Base-by-base conservation (phyloP, 169 alveolate species). In the Plasmodium malariae region DNA sequence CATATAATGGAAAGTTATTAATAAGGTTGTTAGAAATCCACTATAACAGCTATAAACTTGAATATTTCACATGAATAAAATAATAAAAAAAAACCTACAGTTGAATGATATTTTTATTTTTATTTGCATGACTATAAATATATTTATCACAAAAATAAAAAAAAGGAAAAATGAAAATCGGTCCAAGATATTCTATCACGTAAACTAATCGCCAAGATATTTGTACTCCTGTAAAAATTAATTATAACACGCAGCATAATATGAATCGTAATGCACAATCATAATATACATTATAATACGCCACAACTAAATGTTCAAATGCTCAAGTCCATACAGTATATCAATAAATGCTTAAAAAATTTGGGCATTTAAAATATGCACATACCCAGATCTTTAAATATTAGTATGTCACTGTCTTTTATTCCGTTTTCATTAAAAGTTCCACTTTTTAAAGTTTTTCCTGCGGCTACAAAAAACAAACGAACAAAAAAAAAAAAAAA, bases 121-220 rank as follows among this genome's bases (percentile, higher is more conserved):
- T 93, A 71, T 88, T 87, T 19, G 40, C 45, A 3, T 86, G 95
- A 28, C 96, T 95, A 74, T 96, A 96, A 67, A 96, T 59, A 51
- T 87, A 34, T 36, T 95, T 67, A 28, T 96, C 97, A 80, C 97
- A 96, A 71, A 92, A 95, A 92, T 97, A 98, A 70, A 98, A 94
- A 60, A 96, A 40, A 0, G 98, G 98, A 37, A 97, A 95, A 32
- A 99, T 98, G n/a, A 97, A 34, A 63, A 98, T 93, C 7, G 99
- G 99, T 6, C 99, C 99, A 37, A 98, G 92, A 92, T 99, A 99
- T 93, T 98, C 99, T 67, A 98, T 92, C 68, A 97, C 96, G 90
- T 97, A 98, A 24, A 98, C 99, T 86, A 97, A 86, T 87, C 98
- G 96, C 99, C 99, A 99, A 34, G 99, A 95, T 34, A 99, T 97